Percentiles rank a stretch among this genome's conserved stretches.
Evolutionary conservation across 371 early-diverging fungal species (phyloP).

Genomic region (Mucor plumbeus): DNA sequence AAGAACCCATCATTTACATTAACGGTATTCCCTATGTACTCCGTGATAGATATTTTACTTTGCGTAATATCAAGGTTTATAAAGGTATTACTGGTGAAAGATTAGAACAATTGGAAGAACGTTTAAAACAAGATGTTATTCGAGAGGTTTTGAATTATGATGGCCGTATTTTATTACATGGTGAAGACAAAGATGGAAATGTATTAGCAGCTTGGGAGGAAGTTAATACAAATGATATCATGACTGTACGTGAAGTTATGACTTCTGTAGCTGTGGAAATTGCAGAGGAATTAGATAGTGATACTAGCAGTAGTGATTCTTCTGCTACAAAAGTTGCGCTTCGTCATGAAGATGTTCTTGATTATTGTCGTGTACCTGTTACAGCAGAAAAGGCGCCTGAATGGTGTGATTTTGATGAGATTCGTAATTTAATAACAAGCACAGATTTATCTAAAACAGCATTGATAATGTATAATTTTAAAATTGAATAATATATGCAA

Average conservation of each 20-base stretch:
- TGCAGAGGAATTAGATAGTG: constrained; percentile 19
- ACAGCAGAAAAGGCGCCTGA: constrained; percentile 61
- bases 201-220: constrained; percentile 60
- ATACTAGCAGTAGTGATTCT: not conserved
- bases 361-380: constrained; percentile 55
- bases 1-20: constrained; percentile 72
- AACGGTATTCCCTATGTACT: constrained; percentile 68
- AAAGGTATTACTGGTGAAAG: constrained; percentile 61
- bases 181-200: constrained; percentile 47
- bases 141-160: constrained; percentile 54
- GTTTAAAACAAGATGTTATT: constrained; percentile 63
- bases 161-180: constrained; percentile 59
- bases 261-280: constrained; percentile 26
- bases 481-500: too few species aligned
- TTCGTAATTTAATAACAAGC: constrained; percentile 37
- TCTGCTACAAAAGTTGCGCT: not conserved
- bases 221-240: constrained; percentile 43
- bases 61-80: constrained; percentile 66
- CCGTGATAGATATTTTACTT: constrained; percentile 55
- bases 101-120: constrained; percentile 60
- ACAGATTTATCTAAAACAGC: constrained; percentile 37
- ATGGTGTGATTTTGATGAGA: constrained; percentile 56
- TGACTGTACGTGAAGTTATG: constrained; percentile 53
- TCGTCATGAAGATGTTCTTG: constrained; percentile 12
- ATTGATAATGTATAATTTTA: constrained; percentile 44